Evolutionary conservation across 768 basidiomycete species (phyloP).

Genomic region (Kwoniella dendrophila): DNA sequence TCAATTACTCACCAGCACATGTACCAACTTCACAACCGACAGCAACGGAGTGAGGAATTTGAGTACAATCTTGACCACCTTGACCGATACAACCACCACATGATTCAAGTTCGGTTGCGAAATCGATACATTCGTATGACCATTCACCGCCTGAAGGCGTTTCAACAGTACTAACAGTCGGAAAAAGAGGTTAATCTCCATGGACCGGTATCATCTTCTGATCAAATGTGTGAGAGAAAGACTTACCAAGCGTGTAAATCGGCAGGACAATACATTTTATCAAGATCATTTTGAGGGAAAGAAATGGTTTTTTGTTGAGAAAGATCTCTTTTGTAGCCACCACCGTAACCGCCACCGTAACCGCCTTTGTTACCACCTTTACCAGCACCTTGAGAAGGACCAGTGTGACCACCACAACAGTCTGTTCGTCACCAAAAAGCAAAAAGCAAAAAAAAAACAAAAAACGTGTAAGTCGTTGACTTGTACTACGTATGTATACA

Average conservation of each 20-base stretch:
- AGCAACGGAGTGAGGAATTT: conserved; percentile 37
- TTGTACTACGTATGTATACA: neutral
- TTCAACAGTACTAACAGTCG: conserved; percentile 25
- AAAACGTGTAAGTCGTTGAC: neutral
- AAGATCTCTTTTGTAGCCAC: conserved; percentile 28
- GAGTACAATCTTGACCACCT: conserved; percentile 51
- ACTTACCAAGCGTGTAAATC: conserved; percentile 50
- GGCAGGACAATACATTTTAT: conserved; percentile 53
- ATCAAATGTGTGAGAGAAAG: conserved; percentile 4
- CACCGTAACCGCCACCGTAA: conserved; percentile 3
- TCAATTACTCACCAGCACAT: conserved; percentile 37
- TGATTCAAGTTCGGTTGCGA: conserved; percentile 47
- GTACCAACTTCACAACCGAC: conserved; percentile 46
- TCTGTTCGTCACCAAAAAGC: conserved; percentile 12
- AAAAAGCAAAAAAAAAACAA: no score
- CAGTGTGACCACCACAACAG: conserved; percentile 24
- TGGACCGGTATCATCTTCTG: neutral
- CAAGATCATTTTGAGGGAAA: conserved; percentile 41
- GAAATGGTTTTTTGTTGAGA: conserved; percentile 12
- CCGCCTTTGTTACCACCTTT: conserved; percentile 5
- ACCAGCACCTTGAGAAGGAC: conserved; percentile 10
- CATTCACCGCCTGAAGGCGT: conserved; percentile 41
- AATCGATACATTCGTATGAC: conserved; percentile 54
- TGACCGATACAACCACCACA: conserved; percentile 50
- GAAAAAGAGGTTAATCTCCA: neutral